Percentiles rank a stretch among this genome's conserved stretches.
These are phyloP conservation scores for Warburgia ugandensis DNA, from an alignment of 164 flowering plant species.

Conservation along the genomic window DNA sequence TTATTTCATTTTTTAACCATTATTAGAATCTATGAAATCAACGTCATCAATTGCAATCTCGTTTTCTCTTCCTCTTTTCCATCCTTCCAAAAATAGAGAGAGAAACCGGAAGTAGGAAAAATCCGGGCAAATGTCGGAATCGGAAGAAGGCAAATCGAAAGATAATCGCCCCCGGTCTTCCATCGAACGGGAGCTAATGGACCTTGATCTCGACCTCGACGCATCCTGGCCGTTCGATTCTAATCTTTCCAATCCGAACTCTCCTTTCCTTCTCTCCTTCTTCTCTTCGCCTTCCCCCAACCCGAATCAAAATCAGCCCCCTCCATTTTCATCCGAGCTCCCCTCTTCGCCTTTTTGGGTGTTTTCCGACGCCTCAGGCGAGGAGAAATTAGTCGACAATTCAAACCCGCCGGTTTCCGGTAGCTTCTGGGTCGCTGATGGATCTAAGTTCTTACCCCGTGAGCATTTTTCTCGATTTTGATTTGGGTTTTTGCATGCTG, in stretches of 20 bases:
- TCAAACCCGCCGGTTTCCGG: constrained; percentile 3
- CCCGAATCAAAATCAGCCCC: neutral
- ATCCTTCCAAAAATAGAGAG: neutral
- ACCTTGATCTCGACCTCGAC: too few relatives aligned
- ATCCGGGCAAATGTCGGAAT: too few relatives aligned
- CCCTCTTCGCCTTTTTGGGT: constrained; percentile 77
- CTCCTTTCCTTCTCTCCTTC: constrained; percentile 27
- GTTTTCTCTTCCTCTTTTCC: neutral
- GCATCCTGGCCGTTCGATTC: too few relatives aligned
- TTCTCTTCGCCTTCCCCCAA: constrained; percentile 3
- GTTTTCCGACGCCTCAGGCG: constrained; percentile 46
- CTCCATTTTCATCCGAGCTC: constrained; percentile 35
- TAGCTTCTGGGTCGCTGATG: constrained; percentile 19
- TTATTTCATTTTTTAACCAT: constrained; percentile 1
- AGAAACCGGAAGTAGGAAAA: neutral
- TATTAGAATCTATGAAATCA: constrained; percentile 7
- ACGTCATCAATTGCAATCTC: constrained; percentile 1
- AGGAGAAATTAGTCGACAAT: constrained; percentile 16
- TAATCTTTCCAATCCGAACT: constrained; percentile 34
- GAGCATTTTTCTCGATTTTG: constrained; percentile 2
- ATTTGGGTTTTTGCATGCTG: neutral
- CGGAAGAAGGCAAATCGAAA: neutral
- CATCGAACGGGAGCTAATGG: constrained; percentile 29
- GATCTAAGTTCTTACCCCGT: constrained; percentile 26
- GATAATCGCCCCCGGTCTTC: neutral